A percentile compares a stretch with the other conserved stretches of the same genome.
phyloP scores from a whole-genome alignment of 306 rosid species.

The Fragaria nilgerrensis region DNA sequence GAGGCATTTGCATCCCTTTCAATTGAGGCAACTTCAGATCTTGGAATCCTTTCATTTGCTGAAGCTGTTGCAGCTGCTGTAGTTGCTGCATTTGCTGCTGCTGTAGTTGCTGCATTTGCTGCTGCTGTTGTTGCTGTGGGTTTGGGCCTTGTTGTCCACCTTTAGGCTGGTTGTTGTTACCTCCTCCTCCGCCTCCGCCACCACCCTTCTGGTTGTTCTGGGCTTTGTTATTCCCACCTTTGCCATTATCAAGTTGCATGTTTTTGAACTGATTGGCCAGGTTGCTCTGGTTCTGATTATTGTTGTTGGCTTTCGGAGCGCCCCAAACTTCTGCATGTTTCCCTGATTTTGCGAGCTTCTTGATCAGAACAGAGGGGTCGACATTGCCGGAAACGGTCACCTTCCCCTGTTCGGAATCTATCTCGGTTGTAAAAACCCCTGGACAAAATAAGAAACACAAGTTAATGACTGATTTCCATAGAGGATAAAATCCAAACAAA shows the following conservation, averaged over 20 bases:
- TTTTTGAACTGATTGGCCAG: slow-evolving; percentile 57
- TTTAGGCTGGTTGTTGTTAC: slow-evolving; percentile 36
- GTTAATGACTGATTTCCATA: not conserved
- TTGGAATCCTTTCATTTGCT: slow-evolving; percentile 69
- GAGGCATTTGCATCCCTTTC: slow-evolving; percentile 51
- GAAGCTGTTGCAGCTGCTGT: slow-evolving; percentile 52
- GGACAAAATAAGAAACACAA: not conserved
- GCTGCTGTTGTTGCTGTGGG: slow-evolving; percentile 26
- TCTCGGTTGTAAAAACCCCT: slow-evolving; percentile 87
- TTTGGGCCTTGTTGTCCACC: slow-evolving; percentile 37
- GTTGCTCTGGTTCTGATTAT: slow-evolving; percentile 41
- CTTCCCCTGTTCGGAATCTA: slow-evolving; percentile 90
- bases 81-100: slow-evolving; percentile 17
- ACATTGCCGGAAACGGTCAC: slow-evolving; percentile 88
- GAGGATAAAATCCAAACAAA: not conserved
- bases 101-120: not conserved
- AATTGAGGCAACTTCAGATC: slow-evolving; percentile 74
- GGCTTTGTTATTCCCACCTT: slow-evolving; percentile 40
- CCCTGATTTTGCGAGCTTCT: slow-evolving; percentile 84
- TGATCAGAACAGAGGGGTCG: slow-evolving; percentile 76
- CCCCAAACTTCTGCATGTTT: slow-evolving; percentile 90
- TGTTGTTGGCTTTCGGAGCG: slow-evolving; percentile 46
- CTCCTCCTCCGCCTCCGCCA: slow-evolving; percentile 31
- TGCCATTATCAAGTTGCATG: slow-evolving; percentile 65
- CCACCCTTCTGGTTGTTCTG: slow-evolving; percentile 53